Conservation (phyloP, 2,329 filamentous ascomycete genomes). For the Graphium sp. region DNA sequence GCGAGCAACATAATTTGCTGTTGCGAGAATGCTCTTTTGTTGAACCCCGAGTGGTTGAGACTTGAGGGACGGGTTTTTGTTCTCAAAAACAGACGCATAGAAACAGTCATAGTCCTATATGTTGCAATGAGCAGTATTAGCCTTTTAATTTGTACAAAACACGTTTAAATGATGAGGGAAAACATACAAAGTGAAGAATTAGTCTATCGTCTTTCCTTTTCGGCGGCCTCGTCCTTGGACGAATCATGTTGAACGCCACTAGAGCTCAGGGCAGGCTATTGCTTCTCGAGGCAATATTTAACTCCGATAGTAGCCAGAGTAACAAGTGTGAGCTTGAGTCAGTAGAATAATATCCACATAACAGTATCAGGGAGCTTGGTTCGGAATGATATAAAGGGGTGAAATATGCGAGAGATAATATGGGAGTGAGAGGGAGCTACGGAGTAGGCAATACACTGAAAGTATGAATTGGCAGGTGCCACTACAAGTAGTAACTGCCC, state of each 20-base stretch:
- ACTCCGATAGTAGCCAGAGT: too few species aligned
- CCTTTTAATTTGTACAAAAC: neutral
- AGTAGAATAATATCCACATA: too few species aligned
- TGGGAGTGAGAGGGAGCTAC: too few species aligned
- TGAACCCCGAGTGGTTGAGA: constrained; percentile 65
- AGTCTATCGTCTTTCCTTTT: constrained; percentile 45
- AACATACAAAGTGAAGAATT: constrained; percentile 65
- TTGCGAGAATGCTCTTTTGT: constrained; percentile 86
- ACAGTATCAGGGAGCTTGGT: too few species aligned
- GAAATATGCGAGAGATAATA: too few species aligned
- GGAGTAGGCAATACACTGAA: too few species aligned
- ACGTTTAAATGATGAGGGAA: neutral
- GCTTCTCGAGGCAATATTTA: too few species aligned
- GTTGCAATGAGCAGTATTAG: neutral
- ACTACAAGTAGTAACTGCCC: too few species aligned
- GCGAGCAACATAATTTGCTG: constrained; percentile 86
- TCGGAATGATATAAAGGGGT: too few species aligned
- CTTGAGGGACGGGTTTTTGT: constrained; percentile 57
- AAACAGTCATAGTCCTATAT: constrained; percentile 72
- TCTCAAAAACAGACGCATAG: constrained; percentile 83
- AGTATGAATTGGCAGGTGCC: too few species aligned
- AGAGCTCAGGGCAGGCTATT: too few species aligned
- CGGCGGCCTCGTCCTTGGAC: constrained; percentile 14
- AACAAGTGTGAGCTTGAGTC: too few species aligned
- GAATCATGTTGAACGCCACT: constrained; percentile 12